Evolutionary conservation across 257 asterid species (phyloP).

Genomic region (Solanum medicagineum): DNA sequence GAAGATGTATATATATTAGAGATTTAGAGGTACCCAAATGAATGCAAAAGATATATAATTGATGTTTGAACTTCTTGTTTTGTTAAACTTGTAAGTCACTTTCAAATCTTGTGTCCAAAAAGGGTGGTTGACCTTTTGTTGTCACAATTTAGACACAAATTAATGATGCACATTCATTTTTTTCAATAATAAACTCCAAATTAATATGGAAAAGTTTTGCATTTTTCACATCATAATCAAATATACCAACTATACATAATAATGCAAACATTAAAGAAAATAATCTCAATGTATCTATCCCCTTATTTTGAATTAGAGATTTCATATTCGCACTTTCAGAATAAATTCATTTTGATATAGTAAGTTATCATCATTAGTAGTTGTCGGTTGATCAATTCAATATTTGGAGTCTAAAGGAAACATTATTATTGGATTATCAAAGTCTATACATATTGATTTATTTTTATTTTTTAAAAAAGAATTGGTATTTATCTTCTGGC

Average conservation of each 20-base stretch:
- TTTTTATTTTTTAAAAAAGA: not conserved
- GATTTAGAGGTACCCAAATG: not conserved
- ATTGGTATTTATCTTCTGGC: not conserved
- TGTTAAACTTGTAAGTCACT: conserved; percentile 12
- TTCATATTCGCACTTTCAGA: not conserved
- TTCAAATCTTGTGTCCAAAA: conserved; percentile 9
- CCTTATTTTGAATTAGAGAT: no score
- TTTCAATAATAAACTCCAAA: not conserved
- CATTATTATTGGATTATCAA: not conserved
- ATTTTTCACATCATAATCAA: not conserved
- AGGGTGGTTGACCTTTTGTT: conserved; percentile 20
- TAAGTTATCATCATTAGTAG: not conserved
- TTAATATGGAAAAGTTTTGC: not conserved
- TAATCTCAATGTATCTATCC: not conserved
- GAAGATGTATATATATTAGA: not conserved
- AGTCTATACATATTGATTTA: not conserved
- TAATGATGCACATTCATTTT: not conserved
- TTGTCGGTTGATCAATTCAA: not conserved
- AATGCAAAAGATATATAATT: not conserved
- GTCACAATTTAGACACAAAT: conserved; percentile 10
- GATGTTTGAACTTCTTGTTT: not conserved
- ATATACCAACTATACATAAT: not conserved
- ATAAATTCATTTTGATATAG: not conserved
- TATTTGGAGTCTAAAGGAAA: not conserved
- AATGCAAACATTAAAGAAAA: not conserved